A percentile compares a stretch with the other conserved stretches of the same genome.
phyloP scores from a whole-genome alignment of 441 rosid species.

The Melastoma candidum region DNA sequence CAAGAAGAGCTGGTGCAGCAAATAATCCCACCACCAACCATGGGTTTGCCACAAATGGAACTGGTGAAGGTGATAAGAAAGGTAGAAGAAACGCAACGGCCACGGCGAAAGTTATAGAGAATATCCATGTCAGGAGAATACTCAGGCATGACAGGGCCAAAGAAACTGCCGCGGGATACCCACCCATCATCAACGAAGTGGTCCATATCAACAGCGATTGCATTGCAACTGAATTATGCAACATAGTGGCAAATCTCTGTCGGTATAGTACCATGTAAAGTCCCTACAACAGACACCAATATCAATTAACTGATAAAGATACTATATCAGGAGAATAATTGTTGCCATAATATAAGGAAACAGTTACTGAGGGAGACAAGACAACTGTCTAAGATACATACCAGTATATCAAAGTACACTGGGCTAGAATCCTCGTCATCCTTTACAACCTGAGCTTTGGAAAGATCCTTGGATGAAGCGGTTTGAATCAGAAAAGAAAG shows the following conservation, averaged over 20 bases:
- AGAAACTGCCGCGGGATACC: slow-evolving; percentile 60
- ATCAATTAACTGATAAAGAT: slow-evolving; percentile 7
- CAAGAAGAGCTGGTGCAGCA: slow-evolving; percentile 80
- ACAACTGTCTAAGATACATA: slow-evolving; percentile 19
- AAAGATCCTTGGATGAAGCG: slow-evolving; percentile 53
- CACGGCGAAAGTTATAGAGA: slow-evolving; percentile 67
- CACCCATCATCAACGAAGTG: slow-evolving; percentile 82
- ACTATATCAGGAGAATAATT: slow-evolving; percentile 10
- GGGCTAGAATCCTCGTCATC: slow-evolving; percentile 25
- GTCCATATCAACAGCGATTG: slow-evolving; percentile 84
- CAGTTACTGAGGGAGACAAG: neutral
- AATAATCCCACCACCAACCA: slow-evolving; percentile 77
- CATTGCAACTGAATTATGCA: slow-evolving; percentile 73
- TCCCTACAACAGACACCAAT: slow-evolving; percentile 48
- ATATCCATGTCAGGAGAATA: slow-evolving; percentile 53
- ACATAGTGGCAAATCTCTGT: slow-evolving; percentile 63
- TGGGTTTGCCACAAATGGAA: slow-evolving; percentile 75
- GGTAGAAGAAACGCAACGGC: slow-evolving; percentile 64
- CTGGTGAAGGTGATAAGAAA: slow-evolving; percentile 56
- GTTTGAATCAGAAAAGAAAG: slow-evolving; percentile 76
- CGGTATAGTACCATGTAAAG: slow-evolving; percentile 66
- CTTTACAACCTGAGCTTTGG: slow-evolving; percentile 26
- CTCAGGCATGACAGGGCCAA: slow-evolving; percentile 61
- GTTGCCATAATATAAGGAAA: no score
- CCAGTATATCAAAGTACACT: slow-evolving; percentile 86